Percentiles rank a stretch among this genome's conserved stretches.
These are phyloP conservation scores for Podaxis sp. DNA, from an alignment of 768 basidiomycete species.

Conservation along the genomic window DNA sequence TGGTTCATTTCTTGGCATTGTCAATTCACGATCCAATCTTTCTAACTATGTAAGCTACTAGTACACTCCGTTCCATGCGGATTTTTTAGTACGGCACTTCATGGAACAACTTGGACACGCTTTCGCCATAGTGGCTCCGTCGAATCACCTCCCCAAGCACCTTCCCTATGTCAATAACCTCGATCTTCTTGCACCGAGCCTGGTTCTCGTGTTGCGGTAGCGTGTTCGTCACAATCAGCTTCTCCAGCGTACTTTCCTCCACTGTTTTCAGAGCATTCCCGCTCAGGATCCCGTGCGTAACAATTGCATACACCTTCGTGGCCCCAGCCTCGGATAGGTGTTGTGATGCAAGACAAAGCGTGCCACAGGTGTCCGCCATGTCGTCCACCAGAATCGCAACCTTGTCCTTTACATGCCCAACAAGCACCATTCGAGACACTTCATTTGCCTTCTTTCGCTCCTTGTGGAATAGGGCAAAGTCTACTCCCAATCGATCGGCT, in stretches of 20 bases:
- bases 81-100: constrained; percentile 78
- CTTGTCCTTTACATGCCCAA: constrained; percentile 92
- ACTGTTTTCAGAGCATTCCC: constrained; percentile 83
- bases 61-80: constrained; percentile 21
- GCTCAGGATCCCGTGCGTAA: constrained; percentile 95
- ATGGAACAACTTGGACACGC: constrained; percentile 85
- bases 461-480: constrained; percentile 99
- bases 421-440: constrained; percentile 92
- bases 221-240: constrained; percentile 98
- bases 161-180: constrained; percentile 92
- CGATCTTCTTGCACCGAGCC: constrained; percentile 72
- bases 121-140: constrained; percentile 96
- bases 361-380: constrained; percentile 98
- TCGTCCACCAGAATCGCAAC: constrained; percentile 96
- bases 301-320: constrained; percentile 81
- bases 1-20: constrained; percentile 1
- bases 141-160: constrained; percentile 96
- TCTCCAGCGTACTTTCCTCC: constrained; percentile 74
- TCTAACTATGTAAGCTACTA: constrained; percentile 16
- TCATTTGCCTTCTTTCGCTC: constrained; percentile 97
- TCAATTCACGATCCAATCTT: constrained; percentile 23
- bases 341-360: constrained; percentile 86
- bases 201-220: constrained; percentile 85
- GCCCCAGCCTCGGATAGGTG: constrained; percentile 92
- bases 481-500: constrained; percentile 92